Base-by-base conservation (phyloP, 2,329 filamentous ascomycete genomes). In the Aspergillus tanneri region DNA sequence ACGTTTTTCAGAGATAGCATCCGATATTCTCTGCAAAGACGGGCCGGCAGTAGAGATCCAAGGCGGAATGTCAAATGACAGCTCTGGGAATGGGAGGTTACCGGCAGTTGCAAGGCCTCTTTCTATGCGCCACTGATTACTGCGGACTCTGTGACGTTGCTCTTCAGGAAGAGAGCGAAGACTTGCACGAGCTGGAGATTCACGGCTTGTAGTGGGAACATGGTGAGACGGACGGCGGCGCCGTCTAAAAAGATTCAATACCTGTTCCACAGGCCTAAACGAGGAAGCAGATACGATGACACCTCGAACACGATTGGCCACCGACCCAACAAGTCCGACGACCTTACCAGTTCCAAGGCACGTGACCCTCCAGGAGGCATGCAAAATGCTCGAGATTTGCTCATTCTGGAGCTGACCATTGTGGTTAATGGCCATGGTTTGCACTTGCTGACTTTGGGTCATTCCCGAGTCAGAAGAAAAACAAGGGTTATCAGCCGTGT, bases 11-110 rank as follows among this genome's bases (percentile, higher is more conserved):
- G 30, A 34, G 4, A 18, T 18, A 14, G 11, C 5, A 5, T 14
- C 28, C 28, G 28, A 16, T 12, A 22, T 19, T n/a, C 21, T 21
- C 19, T 21, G 42, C 8, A 8, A 11, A 21, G 23, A 11, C 4
- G 41, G 43, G 21, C 23, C 46, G 12, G 43, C 35, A n/a, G 28
- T 6, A 14, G 28, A 14, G n/a, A 16, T 4, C 19, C 14, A 18
- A 34, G 10, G 14, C 19, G 52, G 55, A 19, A 47, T 35, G 12
- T 56, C 43, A 9, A 53, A 27, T 16, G 42, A 35, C n/a, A 58
- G 23, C 4, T 53, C 35, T 2, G 58, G 58, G 25, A 58, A 60
- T 5, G 57, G 57, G 22, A 47, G 48, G 4, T 51, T n/a, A 7
- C 47, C 30, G 2, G 43, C 35, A 14, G 52, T 43, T 2, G 51